Conservation (phyloP, 345 rosid genomes). For the Viola odorata region DNA sequence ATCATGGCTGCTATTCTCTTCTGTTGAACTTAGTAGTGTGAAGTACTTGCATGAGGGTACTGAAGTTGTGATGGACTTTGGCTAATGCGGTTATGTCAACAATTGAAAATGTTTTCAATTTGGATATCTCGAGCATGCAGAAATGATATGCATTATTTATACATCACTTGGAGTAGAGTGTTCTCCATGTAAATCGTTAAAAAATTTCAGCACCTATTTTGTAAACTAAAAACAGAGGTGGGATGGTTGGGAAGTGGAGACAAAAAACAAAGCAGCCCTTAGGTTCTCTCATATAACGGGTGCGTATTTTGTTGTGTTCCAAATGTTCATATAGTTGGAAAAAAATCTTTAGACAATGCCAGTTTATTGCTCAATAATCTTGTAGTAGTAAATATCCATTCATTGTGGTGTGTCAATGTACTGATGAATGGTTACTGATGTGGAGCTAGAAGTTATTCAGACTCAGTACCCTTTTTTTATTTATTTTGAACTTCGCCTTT, state of each 20-base stretch:
- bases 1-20: not conserved
- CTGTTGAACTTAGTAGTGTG: not conserved
- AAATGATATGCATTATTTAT: not conserved
- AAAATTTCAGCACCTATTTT: too few species aligned
- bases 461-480: not conserved
- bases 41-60: not conserved
- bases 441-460: not conserved
- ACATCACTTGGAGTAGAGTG: not conserved
- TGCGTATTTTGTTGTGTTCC: not conserved
- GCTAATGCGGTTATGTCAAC: not conserved
- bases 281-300: too few species aligned
- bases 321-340: not conserved
- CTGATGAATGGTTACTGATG: not conserved
- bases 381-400: not conserved
- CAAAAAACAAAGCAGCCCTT: too few species aligned
- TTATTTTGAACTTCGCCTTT: not conserved
- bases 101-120: not conserved
- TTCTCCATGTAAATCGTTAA: not conserved
- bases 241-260: too few species aligned
- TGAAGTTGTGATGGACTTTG: not conserved
- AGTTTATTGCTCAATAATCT: not conserved
- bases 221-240: too few species aligned
- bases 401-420: not conserved
- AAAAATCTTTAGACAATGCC: not conserved
- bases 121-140: not conserved